These are phyloP conservation scores for Mycena metata DNA, from an alignment of 768 basidiomycete genomes.

Conservation along the genomic window DNA sequence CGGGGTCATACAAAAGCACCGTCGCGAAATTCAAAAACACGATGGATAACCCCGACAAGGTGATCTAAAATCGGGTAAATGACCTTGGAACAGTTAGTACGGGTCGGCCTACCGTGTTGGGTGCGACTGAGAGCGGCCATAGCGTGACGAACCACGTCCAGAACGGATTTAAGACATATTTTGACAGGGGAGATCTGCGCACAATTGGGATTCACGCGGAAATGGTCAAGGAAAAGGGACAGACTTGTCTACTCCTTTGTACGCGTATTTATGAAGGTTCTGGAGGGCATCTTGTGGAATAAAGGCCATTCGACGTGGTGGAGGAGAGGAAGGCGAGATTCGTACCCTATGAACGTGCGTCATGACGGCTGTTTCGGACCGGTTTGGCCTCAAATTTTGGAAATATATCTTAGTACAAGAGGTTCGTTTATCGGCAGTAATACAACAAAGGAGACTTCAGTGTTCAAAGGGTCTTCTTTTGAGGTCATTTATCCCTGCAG, in stretches of 20 bases:
- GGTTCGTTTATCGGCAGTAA: too few relatives aligned
- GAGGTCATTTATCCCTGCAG: too few relatives aligned
- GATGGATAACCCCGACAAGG: slow-evolving; percentile 84
- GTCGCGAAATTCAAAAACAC: slow-evolving; percentile 89
- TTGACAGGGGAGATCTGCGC: slow-evolving; percentile 79
- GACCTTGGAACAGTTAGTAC: neutral
- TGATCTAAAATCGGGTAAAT: slow-evolving; percentile 72
- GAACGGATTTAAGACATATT: slow-evolving; percentile 84
- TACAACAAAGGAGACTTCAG: too few relatives aligned
- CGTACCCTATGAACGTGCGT: too few relatives aligned
- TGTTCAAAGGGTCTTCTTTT: too few relatives aligned
- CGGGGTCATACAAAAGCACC: slow-evolving; percentile 86
- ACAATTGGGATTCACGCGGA: slow-evolving; percentile 21
- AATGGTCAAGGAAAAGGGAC: slow-evolving; percentile 39
- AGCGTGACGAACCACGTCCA: slow-evolving; percentile 94
- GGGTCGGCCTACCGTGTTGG: slow-evolving; percentile 79
- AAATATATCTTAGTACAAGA: too few relatives aligned
- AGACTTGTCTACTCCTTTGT: slow-evolving; percentile 86
- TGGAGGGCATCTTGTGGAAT: slow-evolving; percentile 76
- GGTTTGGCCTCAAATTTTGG: too few relatives aligned
- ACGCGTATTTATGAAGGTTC: slow-evolving; percentile 83
- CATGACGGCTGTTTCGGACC: too few relatives aligned
- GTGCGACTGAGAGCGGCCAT: slow-evolving; percentile 88
- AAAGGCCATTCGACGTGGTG: slow-evolving; percentile 64
- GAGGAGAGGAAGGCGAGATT: neutral